Evolutionary conservation across 345 rosid species (phyloP).

Genomic region (Gossypium rotundifolium): DNA sequence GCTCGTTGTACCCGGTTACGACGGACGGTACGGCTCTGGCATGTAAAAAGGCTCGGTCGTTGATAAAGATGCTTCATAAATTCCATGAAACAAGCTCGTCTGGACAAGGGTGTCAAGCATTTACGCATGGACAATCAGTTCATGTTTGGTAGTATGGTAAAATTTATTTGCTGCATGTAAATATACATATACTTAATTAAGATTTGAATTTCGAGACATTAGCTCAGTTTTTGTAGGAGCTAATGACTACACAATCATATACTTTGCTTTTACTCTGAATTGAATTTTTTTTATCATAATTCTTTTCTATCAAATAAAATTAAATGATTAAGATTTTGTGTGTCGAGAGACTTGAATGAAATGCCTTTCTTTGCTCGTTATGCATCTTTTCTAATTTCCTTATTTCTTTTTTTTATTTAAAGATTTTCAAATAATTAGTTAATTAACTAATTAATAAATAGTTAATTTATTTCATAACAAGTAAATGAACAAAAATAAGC

Average conservation of each 20-base stretch:
- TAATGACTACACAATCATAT: not conserved
- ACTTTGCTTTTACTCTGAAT: not conserved
- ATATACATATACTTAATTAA: not conserved
- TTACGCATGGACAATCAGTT: slow-evolving; percentile 19
- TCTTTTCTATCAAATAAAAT: not conserved
- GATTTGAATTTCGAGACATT: not conserved
- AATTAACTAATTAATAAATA: no score
- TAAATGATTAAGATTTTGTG: not conserved
- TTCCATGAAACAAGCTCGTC: slow-evolving; percentile 32
- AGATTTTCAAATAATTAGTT: no score
- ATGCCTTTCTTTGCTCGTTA: not conserved
- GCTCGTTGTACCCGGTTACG: slow-evolving; percentile 33
- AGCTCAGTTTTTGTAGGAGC: slow-evolving; percentile 6
- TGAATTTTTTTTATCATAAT: not conserved
- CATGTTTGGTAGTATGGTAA: slow-evolving; percentile 10
- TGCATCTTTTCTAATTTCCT: not conserved
- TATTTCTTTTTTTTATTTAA: no score
- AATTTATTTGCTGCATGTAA: not conserved
- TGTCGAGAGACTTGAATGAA: not conserved
- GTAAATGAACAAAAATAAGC: no score
- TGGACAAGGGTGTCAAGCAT: slow-evolving; percentile 10
- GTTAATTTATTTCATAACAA: no score
- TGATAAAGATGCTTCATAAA: slow-evolving; percentile 41
- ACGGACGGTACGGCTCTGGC: slow-evolving; percentile 41
- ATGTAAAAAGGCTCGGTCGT: slow-evolving; percentile 37